A percentile compares a stretch with the other conserved stretches of the same genome.
Conservation (phyloP, 495 filamentous ascomycete species). For the Hypoxylon lenormandii region DNA sequence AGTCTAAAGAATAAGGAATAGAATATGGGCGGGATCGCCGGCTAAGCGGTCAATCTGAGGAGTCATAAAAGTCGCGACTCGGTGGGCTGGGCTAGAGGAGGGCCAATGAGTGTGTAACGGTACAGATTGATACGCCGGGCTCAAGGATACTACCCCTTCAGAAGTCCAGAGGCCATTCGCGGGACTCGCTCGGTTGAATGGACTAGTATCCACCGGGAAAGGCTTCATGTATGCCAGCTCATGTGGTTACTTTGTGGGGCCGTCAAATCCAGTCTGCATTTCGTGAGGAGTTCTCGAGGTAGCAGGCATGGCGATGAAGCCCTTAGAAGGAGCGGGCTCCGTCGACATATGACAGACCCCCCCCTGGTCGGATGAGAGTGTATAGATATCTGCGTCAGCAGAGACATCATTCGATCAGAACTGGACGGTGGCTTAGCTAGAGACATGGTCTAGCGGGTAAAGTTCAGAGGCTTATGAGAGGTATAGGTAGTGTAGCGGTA, state of each 20-base stretch:
- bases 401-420: constrained; percentile 41
- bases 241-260: constrained; percentile 51
- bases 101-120: constrained; percentile 38
- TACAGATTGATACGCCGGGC: constrained; percentile 44
- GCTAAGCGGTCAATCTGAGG: constrained; percentile 43
- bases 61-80: constrained; percentile 45
- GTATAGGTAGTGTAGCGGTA: constrained; percentile 37
- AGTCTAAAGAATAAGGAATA: constrained; percentile 17
- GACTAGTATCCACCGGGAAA: constrained; percentile 50
- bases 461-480: constrained; percentile 23
- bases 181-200: constrained; percentile 47
- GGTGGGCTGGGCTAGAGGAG: constrained; percentile 37
- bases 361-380: constrained; percentile 33
- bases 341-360: constrained; percentile 43
- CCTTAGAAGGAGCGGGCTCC: constrained; percentile 37
- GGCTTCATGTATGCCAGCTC: constrained; percentile 51
- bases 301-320: constrained; percentile 38
- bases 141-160: constrained; percentile 49
- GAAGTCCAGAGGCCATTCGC: constrained; percentile 46
- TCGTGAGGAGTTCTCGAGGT: constrained; percentile 44
- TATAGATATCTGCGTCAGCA: constrained; percentile 37
- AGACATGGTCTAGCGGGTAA: constrained; percentile 25
- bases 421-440: constrained; percentile 31
- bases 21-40: constrained; percentile 41
- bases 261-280: constrained; percentile 40